Conservation (phyloP, 148 eudicot genomes). For the Agrostemma githago region DNA sequence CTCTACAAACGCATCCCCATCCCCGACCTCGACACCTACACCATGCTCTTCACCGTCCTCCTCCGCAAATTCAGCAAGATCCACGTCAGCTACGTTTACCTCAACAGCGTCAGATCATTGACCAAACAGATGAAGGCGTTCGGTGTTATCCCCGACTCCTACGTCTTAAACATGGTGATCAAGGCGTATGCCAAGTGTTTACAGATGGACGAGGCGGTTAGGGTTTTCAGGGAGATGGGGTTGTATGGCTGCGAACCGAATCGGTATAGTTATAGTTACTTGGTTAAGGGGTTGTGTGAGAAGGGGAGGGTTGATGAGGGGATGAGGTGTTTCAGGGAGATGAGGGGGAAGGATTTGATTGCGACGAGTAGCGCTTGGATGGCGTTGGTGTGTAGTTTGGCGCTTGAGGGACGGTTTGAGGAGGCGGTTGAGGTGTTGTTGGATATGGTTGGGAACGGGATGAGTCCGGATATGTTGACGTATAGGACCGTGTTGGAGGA, state of each 20-base stretch:
- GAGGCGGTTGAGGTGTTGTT: slow-evolving; percentile 50
- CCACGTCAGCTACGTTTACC: slow-evolving; percentile 65
- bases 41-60: slow-evolving; percentile 46
- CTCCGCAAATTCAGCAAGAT: slow-evolving; percentile 58
- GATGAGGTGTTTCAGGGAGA: slow-evolving; percentile 55
- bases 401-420: slow-evolving; percentile 64
- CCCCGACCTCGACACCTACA: slow-evolving; percentile 65
- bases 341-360: slow-evolving; percentile 60
- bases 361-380: slow-evolving; percentile 53
- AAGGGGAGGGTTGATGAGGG: slow-evolving; percentile 66
- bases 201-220: slow-evolving; percentile 55
- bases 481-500: slow-evolving; percentile 81
- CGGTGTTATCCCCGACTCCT: slow-evolving; percentile 75
- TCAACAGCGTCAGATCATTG: slow-evolving; percentile 57
- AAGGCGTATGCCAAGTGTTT: slow-evolving; percentile 72
- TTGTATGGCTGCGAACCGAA: slow-evolving; percentile 81
- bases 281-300: slow-evolving; percentile 79
- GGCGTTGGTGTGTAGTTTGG: slow-evolving; percentile 81
- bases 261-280: slow-evolving; percentile 61
- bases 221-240: slow-evolving; percentile 84
- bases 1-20: slow-evolving; percentile 63
- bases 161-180: slow-evolving; percentile 69
- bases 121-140: slow-evolving; percentile 73
- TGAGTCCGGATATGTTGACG: slow-evolving; percentile 74
- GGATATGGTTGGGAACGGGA: slow-evolving; percentile 58